Conservation (phyloP, 192 early-diverging fungal genomes). For the Rhizophagus sp. region DNA sequence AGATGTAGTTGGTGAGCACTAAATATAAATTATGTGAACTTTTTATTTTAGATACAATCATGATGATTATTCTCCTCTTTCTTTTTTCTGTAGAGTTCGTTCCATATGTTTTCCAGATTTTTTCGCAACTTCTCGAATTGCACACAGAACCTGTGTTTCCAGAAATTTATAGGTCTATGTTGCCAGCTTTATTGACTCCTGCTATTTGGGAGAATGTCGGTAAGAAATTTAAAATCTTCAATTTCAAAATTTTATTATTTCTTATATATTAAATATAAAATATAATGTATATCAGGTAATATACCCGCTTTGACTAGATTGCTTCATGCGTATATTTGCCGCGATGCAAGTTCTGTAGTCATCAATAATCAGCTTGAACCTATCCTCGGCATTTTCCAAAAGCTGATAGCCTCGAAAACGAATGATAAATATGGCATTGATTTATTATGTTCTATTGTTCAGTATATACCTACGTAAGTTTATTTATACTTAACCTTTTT, state of each 20-base stretch:
- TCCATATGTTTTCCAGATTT: slow-evolving; percentile 97
- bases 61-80: not conserved
- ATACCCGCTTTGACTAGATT: slow-evolving; percentile 92
- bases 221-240: slow-evolving; percentile 22
- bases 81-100: slow-evolving; percentile 69
- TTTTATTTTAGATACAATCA: not conserved
- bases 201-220: slow-evolving; percentile 83
- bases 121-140: slow-evolving; percentile 83
- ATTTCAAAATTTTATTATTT: not conserved
- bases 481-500: slow-evolving; percentile 47
- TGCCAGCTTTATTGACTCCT: slow-evolving; percentile 83
- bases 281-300: slow-evolving; percentile 58
- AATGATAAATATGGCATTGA: slow-evolving; percentile 88
- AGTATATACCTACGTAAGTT: slow-evolving; percentile 70
- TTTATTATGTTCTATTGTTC: slow-evolving; percentile 75
- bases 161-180: slow-evolving; percentile 67
- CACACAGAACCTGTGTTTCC: slow-evolving; percentile 70
- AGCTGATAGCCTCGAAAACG: slow-evolving; percentile 78
- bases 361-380: slow-evolving; percentile 71
- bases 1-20: slow-evolving; percentile 63
- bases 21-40: not conserved
- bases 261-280: not conserved
- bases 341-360: slow-evolving; percentile 70
- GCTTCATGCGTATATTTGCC: slow-evolving; percentile 82
- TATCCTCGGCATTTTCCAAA: slow-evolving; percentile 93